Base-by-base conservation (phyloP, 1,139 yeast genomes). In the Torulaspora globosa region DNA sequence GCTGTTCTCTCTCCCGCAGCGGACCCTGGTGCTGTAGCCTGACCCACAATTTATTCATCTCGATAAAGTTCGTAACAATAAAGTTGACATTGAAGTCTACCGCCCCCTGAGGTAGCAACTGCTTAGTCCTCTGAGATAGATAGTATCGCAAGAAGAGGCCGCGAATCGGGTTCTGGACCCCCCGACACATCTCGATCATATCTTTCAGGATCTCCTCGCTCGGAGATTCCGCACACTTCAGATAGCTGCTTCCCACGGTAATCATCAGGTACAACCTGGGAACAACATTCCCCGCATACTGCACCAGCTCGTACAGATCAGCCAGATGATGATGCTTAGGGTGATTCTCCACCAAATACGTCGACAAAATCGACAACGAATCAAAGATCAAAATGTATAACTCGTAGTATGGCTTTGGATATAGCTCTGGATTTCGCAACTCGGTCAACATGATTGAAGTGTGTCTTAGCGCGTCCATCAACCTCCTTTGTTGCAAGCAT, bases 11-110 rank as follows among this genome's bases (percentile, higher is more conserved):
- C 58, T 92, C 96, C 29, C 87, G 77, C 1, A 94, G 79, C 54
- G 89, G 96, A 1, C 98, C 98, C 65, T 89, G 96, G 63, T 90
- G 96, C 68, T 92, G 97, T 52, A 89, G 72, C 45, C 98, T 75
- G 1, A 94, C 97, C 98, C 98, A 92, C 41, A 92, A 72, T 65
- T 94, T 92, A 70, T 94, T 92, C 98, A 92, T 92, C 64, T 92
- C 98, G 50, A 90, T 82, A 65, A 92, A 94, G 64, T 92, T 94
- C 27, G 86, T 79, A 47, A 88, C 76, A 37, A 90, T 77, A 60
- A 90, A 90, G 77, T 36, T 92, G 74, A 67, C 83, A 86, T 53
- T 77, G 70, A 62, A 60, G 41, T 54, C 53, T 18, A 51, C 32
- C 23, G 43, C 39, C 21, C 36, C 50, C 24, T 28, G 44, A 2